phyloP scores from a whole-genome alignment of 1,284 basidiomycete genomes.

The Puccinia hordei region DNA sequence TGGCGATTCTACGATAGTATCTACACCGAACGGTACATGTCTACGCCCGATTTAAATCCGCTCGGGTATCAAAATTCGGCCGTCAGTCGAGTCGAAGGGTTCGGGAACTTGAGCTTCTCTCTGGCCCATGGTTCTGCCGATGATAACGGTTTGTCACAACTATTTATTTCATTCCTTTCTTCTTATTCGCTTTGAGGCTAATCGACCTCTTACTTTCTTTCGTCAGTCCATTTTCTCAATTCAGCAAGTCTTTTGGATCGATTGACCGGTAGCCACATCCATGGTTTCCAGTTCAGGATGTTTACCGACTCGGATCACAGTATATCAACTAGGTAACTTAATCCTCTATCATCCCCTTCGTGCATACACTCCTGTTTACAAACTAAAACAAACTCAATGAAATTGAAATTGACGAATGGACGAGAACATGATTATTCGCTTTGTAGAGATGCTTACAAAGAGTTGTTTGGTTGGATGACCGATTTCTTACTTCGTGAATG shows the following conservation, averaged over 20 bases:
- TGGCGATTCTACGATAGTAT: slow-evolving; percentile 73
- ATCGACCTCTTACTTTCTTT: neutral
- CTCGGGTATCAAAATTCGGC: slow-evolving; percentile 81
- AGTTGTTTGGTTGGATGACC: slow-evolving; percentile 84
- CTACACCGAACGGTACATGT: slow-evolving; percentile 98
- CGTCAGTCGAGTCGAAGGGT: slow-evolving; percentile 80
- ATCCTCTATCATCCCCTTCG: no score
- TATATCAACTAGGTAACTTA: slow-evolving; percentile 55
- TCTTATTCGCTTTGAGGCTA: neutral
- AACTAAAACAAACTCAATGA: neutral
- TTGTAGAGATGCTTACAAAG: slow-evolving; percentile 72
- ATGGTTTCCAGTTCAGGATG: slow-evolving; percentile 85
- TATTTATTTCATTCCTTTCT: neutral
- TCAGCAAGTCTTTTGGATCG: slow-evolving; percentile 87
- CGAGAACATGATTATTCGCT: slow-evolving; percentile 38
- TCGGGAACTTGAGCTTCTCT: slow-evolving; percentile 74
- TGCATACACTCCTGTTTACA: neutral
- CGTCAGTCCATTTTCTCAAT: slow-evolving; percentile 79
- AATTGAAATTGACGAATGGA: neutral
- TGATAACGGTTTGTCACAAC: slow-evolving; percentile 68
- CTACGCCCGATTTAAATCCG: slow-evolving; percentile 73
- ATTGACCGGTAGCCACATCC: slow-evolving; percentile 74
- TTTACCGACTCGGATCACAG: slow-evolving; percentile 79
- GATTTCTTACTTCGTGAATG: slow-evolving; percentile 82
- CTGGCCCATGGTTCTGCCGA: slow-evolving; percentile 90